Conservation (phyloP, 345 rosid species). For the Brassica rapa region DNA sequence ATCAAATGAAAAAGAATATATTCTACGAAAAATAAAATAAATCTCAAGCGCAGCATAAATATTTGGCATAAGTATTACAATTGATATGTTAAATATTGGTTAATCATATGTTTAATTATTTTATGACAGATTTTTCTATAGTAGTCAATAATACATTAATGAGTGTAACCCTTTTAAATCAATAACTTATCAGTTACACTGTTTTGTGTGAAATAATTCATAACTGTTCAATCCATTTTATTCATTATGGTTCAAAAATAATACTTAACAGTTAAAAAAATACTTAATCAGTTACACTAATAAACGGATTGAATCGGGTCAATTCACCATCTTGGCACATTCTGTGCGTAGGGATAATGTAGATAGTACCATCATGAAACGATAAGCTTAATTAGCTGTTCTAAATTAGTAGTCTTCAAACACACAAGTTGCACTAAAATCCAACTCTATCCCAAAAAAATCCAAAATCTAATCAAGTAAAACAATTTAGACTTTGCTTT, state of each 20-base stretch:
- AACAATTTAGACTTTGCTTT: constrained; percentile 14
- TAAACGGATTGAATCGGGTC: background rate
- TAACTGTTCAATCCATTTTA: background rate
- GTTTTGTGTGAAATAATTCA: background rate
- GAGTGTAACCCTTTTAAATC: background rate
- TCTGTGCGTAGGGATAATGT: background rate
- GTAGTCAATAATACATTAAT: background rate
- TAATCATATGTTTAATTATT: background rate
- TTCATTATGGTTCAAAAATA: background rate
- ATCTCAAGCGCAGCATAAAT: background rate
- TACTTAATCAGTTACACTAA: background rate
- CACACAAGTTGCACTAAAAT: constrained; percentile 1
- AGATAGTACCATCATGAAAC: background rate
- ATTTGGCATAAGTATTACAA: background rate
- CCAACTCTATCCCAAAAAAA: background rate
- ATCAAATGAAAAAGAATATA: too few species aligned
- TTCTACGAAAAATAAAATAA: background rate
- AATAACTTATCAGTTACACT: background rate
- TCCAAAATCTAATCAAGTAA: background rate
- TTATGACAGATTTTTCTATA: background rate
- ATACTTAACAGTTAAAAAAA: background rate
- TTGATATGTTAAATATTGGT: background rate
- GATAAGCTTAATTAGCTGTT: background rate
- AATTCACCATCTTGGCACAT: background rate
- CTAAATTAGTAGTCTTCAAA: background rate